Conservation (phyloP, 257 asterid genomes). For the Solanum microdontum region DNA sequence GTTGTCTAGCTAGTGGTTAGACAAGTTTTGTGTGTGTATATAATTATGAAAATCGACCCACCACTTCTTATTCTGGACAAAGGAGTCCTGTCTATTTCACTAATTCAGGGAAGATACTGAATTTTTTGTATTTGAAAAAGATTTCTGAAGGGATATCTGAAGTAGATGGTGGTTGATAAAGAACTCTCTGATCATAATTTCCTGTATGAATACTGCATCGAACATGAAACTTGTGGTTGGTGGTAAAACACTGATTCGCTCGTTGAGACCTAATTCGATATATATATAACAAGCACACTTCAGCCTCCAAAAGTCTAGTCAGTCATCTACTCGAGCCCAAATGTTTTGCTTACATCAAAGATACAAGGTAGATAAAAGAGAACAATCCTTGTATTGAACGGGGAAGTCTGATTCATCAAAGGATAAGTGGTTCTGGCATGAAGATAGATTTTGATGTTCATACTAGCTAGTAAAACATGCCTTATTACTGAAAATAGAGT, state of each 20-base stretch:
- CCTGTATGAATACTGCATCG: neutral
- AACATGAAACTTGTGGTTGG: neutral
- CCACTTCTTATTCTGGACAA: neutral
- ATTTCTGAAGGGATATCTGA: no score
- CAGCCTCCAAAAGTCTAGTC: neutral
- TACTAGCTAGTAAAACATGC: neutral
- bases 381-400: neutral
- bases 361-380: neutral
- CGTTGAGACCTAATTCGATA: neutral
- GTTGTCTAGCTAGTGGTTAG: neutral
- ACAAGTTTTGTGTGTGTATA: neutral
- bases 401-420: neutral
- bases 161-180: no score
- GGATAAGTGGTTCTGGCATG: neutral
- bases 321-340: neutral
- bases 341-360: neutral
- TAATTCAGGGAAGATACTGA: no score
- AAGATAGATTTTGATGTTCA: neutral
- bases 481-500: neutral
- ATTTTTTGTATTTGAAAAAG: no score
- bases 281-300: neutral
- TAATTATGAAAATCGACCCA: neutral
- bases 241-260: neutral
- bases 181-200: no score
- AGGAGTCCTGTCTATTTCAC: neutral